These are phyloP conservation scores for Gossypium lobatum DNA, from an alignment of 441 rosid genomes.

Conservation along the genomic window DNA sequence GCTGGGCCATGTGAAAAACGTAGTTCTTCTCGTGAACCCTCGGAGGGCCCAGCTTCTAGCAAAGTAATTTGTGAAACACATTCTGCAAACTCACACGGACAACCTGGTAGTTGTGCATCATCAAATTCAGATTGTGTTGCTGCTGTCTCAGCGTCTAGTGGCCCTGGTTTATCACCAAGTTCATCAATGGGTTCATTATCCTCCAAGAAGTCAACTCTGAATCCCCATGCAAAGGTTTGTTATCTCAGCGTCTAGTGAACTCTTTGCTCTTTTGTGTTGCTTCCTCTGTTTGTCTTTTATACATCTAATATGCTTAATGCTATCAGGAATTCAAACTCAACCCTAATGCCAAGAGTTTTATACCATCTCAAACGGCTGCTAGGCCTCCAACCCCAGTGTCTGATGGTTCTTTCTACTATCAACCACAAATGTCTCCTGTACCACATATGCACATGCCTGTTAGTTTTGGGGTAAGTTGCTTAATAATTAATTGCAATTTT, in stretches of 20 bases:
- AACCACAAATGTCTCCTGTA: conserved; percentile 38
- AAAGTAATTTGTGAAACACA: conserved; percentile 35
- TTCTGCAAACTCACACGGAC: conserved; percentile 38
- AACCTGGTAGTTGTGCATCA: conserved; percentile 58
- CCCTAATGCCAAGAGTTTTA: conserved; percentile 90
- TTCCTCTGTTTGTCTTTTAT: neutral
- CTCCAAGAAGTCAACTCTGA: conserved; percentile 72
- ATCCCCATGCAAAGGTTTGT: conserved; percentile 82
- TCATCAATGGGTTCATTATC: conserved; percentile 78
- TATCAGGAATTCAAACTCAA: conserved; percentile 88
- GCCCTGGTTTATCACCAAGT: conserved; percentile 73
- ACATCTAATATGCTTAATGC: conserved; percentile 11
- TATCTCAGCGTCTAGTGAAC: neutral
- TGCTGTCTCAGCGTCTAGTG: conserved; percentile 40
- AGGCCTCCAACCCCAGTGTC: conserved; percentile 64
- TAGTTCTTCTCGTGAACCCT: conserved; percentile 36
- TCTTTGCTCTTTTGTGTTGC: neutral
- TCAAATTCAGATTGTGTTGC: conserved; percentile 51
- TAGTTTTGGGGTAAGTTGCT: conserved; percentile 64
- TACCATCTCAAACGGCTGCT: conserved; percentile 52
- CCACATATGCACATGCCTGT: conserved; percentile 75
- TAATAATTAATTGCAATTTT: neutral
- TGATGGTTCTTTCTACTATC: conserved; percentile 67
- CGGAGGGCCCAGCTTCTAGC: conserved; percentile 33
- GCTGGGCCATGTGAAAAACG: conserved; percentile 36